These are phyloP conservation scores for Eucalyptus fibrosa DNA, from an alignment of 345 rosid genomes.

Conservation along the genomic window DNA sequence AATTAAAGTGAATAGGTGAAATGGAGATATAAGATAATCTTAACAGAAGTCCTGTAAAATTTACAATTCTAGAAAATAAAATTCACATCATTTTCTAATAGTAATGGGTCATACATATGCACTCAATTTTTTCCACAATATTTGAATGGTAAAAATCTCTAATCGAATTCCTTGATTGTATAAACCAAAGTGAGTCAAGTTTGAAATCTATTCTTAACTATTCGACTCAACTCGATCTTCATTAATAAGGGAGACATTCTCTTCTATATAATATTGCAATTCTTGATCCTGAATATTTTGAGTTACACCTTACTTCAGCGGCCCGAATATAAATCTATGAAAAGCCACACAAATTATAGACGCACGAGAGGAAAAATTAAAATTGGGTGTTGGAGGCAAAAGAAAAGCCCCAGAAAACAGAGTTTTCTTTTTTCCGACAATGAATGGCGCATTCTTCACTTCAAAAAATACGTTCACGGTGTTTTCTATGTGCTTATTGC, in stretches of 20 bases:
- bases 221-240: background rate
- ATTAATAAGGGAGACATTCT: background rate
- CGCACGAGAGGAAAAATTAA: background rate
- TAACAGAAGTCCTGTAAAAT: too few relatives aligned
- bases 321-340: rapidly evolving
- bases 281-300: background rate
- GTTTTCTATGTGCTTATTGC: too few relatives aligned
- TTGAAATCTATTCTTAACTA: background rate
- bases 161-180: background rate
- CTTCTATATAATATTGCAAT: too few relatives aligned
- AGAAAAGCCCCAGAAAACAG: background rate
- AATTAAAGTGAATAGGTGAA: background rate
- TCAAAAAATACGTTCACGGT: too few relatives aligned
- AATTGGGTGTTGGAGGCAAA: background rate
- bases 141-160: background rate
- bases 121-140: background rate
- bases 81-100: too few relatives aligned
- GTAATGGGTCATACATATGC: too few relatives aligned
- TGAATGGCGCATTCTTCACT: too few relatives aligned
- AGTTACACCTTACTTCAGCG: too few relatives aligned
- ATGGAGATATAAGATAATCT: background rate
- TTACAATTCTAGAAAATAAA: background rate
- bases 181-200: background rate
- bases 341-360: background rate
- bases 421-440: too few relatives aligned